Evolutionary conservation across 2,329 filamentous ascomycete species (phyloP), one percentile per base, ranked within the genome.

Genomic region (Intubia oerlemansii): DNA sequence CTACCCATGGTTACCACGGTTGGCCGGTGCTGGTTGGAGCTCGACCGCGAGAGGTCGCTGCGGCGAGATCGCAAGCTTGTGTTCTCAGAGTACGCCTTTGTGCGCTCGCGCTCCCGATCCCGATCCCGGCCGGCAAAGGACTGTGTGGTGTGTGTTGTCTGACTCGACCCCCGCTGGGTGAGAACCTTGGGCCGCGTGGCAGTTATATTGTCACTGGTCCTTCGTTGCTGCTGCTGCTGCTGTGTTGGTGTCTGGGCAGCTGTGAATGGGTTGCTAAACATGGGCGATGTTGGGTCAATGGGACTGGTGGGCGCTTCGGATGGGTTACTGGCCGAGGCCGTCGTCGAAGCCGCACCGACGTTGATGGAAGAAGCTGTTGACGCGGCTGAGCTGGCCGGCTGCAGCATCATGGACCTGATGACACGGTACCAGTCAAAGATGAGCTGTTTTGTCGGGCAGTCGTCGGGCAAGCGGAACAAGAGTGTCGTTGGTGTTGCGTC

Each of bases 31-130:
- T 37, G 5, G 5, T 29, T 39, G 12, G 38, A 39, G 29, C 39
- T 40, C 5, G 38, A 27, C 22, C 40, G 39, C 3, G 68, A 73
- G 4, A 74, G 42, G 36, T 74, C 68, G 36, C 68, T 74, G 18
- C 59, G 57, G 36, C 62, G 63, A 4, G 68, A 74, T 12, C 64
- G 59, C 27, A 74, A 43, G 38, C 67, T 73, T 0, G 61, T 64
- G 1, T 66, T 63, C 24, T 62, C 64, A 2, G 66, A 69, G 34
- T 65, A 57, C 1, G 60, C 60, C 5, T 57, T 46, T 0, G 61
- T 57, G 2, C 56, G 51, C 12, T 66, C 61, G 20, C 56, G 51
- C 12, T 66, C 61, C 24, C 54, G 24, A 19, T 31, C 30, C n/a
- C n/a, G n/a, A n/a, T n/a, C n/a, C n/a, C n/a, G n/a, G n/a, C n/a